Evolutionary conservation across 2,329 filamentous ascomycete genomes (phyloP), one percentile per base, ranked within the genome.

Genomic region (Neopestalotiopsis sp.): DNA sequence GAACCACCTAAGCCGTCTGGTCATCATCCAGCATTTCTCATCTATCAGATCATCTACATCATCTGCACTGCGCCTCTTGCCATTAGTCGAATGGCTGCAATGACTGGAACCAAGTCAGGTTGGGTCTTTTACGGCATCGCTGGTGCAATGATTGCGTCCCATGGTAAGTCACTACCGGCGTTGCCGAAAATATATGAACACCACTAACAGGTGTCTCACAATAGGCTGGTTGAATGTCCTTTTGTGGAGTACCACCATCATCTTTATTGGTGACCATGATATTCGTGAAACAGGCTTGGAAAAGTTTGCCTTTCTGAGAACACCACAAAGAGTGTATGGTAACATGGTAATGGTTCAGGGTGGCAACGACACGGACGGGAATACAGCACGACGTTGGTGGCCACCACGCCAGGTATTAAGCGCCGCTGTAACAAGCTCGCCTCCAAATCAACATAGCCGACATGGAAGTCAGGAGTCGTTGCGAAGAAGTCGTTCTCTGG

Each of bases 21-120:
- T 24, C 66, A 67, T 10, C 66, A 67, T 38, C 66, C 66, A 4
- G 58, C 59, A 24, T 67, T 67, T 28, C 30, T 67, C 3, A 32
- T 63, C 17, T 67, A 67, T 56, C 66, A 62, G 58, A 28, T 63
- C 57, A 63, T 67, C 13, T 67, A 67, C 34, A 62, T 67, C 14
- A 28, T 63, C 17, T 67, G 58, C 20, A 63, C 59, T 17, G 40
- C 45, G 10, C 66, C 66, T 10, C 59, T 62, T 10, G 59, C 66
- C 28, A 40, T 62, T 38, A 40, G 66, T 45, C 34, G 66, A 24
- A 62, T 67, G 40, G 32, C 59, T 17, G 58, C 57, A 14, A 49
- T 67, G 59, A 57, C 34, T 32, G 65, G 65, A 7, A 32, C 38
- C 5, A 56, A 67, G 56, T 9, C 49, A 5, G 45, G 66, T 1